Evolutionary conservation across 192 early-diverging fungal genomes (phyloP).

Genomic region (Kickxella alabastrina): DNA sequence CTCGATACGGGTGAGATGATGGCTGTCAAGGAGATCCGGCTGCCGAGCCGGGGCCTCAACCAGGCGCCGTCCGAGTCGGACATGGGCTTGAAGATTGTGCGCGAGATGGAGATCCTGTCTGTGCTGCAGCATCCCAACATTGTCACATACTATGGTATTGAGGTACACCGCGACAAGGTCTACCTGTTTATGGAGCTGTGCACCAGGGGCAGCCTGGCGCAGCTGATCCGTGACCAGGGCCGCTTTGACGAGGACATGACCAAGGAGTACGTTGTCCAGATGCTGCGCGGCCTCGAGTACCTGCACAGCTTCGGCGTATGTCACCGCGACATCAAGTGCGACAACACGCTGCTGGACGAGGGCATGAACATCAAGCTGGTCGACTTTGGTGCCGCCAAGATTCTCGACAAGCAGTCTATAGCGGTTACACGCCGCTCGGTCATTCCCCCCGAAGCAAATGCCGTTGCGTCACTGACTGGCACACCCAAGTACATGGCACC

Average conservation of each 20-base stretch:
- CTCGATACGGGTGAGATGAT: conserved; percentile 78
- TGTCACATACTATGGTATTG: conserved; percentile 85
- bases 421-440: conserved; percentile 41
- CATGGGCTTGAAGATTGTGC: conserved; percentile 63
- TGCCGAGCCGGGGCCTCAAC: conserved; percentile 57
- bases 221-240: conserved; percentile 70
- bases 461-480: conserved; percentile 48
- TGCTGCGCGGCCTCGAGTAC: conserved; percentile 80
- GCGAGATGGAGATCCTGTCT: conserved; percentile 91
- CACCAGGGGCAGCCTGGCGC: conserved; percentile 67
- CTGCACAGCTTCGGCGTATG: conserved; percentile 80
- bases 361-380: conserved; percentile 77
- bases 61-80: conserved; percentile 6
- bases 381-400: conserved; percentile 89
- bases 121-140: conserved; percentile 87
- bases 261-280: conserved; percentile 73
- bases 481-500: conserved; percentile 63
- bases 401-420: conserved; percentile 65
- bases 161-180: conserved; percentile 86
- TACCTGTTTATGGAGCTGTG: conserved; percentile 93
- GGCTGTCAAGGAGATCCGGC: conserved; percentile 91
- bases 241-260: conserved; percentile 72
- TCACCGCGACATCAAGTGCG: conserved; percentile 86
- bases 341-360: conserved; percentile 80
- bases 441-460: conserved; percentile 7